Evolutionary conservation across 768 basidiomycete genomes (phyloP).

Genomic region (Pulveroboletus frians): DNA sequence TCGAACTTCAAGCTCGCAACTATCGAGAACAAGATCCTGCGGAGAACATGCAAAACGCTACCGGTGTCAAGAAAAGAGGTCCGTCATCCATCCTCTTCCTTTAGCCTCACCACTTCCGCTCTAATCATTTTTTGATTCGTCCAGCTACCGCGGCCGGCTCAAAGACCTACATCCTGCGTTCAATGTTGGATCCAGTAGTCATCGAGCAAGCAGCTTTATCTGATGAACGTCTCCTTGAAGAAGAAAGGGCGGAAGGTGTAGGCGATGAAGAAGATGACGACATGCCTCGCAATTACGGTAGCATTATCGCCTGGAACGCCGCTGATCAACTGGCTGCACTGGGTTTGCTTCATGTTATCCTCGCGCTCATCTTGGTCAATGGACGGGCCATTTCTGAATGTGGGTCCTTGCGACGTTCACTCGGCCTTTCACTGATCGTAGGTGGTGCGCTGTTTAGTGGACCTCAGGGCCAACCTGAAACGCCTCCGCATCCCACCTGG

Average conservation of each 20-base stretch:
- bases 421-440: neutral
- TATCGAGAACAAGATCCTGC: conserved; percentile 35
- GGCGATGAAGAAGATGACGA: conserved; percentile 44
- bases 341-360: conserved; percentile 76
- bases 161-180: conserved; percentile 82
- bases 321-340: conserved; percentile 61
- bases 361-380: conserved; percentile 79
- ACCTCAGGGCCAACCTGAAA: conserved; percentile 66
- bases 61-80: conserved; percentile 68
- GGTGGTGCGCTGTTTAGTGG: conserved; percentile 41
- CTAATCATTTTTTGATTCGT: neutral
- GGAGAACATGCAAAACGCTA: conserved; percentile 46
- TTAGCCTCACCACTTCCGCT: neutral
- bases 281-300: conserved; percentile 53
- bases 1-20: conserved; percentile 63
- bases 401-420: conserved; percentile 28
- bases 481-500: conserved; percentile 57
- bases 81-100: neutral
- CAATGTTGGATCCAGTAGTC: conserved; percentile 55
- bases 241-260: conserved; percentile 48
- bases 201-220: conserved; percentile 57
- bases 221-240: conserved; percentile 40
- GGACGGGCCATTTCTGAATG: conserved; percentile 72
- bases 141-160: conserved; percentile 51
- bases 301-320: conserved; percentile 68